These are phyloP conservation scores for Rauvolfia tetraphylla DNA, from an alignment of 257 asterid genomes.

Conservation along the genomic window DNA sequence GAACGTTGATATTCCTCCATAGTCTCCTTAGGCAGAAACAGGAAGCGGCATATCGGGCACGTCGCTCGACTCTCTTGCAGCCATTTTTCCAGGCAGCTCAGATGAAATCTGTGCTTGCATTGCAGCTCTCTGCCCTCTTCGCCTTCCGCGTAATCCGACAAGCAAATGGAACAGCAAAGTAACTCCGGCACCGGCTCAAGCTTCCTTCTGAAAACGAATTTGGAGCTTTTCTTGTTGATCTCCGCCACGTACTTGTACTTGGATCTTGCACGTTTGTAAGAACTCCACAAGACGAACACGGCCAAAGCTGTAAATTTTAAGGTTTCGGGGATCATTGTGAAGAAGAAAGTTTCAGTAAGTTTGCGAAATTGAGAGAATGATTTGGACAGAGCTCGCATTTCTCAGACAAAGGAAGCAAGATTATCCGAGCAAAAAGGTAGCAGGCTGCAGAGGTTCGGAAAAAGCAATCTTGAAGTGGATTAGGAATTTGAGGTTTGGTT, in stretches of 20 bases:
- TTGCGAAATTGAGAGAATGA: constrained; percentile 21
- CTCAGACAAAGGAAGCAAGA: not conserved
- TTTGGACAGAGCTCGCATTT: constrained; percentile 36
- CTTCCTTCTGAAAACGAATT: constrained; percentile 24
- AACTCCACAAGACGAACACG: constrained; percentile 19
- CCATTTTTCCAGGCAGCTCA: constrained; percentile 48
- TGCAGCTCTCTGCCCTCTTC: constrained; percentile 38
- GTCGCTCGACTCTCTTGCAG: constrained; percentile 27
- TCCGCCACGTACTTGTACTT: constrained; percentile 26
- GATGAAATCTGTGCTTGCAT: constrained; percentile 45
- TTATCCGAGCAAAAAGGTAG: no score
- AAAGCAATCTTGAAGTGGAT: not conserved
- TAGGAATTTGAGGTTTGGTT: not conserved
- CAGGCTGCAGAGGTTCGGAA: no score
- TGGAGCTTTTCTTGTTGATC: constrained; percentile 37
- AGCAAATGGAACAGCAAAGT: constrained; percentile 45
- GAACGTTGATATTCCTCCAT: constrained; percentile 9
- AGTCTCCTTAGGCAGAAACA: constrained; percentile 28
- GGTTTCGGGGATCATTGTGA: constrained; percentile 33
- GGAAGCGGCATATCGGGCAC: constrained; percentile 53
- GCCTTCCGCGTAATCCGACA: constrained; percentile 35
- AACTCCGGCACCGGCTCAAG: not conserved
- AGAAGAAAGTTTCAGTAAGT: constrained; percentile 22
- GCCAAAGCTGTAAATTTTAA: constrained; percentile 31
- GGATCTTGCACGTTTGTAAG: constrained; percentile 12